Base-by-base conservation (phyloP, 768 basidiomycete species). In the Leccinum aurantiacum region DNA sequence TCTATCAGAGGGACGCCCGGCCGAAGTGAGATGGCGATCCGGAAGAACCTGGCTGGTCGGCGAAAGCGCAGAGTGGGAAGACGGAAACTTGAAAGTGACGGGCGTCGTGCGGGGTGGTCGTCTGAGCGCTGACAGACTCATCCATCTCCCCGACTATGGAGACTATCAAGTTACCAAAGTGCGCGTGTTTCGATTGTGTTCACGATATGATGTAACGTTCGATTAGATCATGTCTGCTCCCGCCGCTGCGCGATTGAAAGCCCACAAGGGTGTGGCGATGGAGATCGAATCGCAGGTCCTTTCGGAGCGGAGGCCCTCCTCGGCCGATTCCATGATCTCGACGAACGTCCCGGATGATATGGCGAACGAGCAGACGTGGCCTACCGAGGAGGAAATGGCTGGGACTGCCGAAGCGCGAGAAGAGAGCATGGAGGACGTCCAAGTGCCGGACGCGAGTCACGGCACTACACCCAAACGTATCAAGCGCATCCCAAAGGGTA, bases 281-380 rank as follows among this genome's bases (percentile, higher is more conserved):
- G 90, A 91, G 8, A 69, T 88, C 19, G 93, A 92, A 64, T 78
- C 88, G 1, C 71, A 75, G 25, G 44, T 73, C 3, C 72, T 96
- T 15, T 88, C 87, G 0, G 86, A 89, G 66, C 87, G 88, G 0
- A 77, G 83, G 54, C 68, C 79, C 1, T 80, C 84, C 0, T 79
- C 84, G 1, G 91, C 89, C 1, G 95, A 98, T 72, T 94, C 94
- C 6, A 76, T 98, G 53, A 83, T 91, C 13, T 94, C 93, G 1
- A 88, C 83, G 53, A 95, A 96, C 71, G 86, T 91, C 24, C 91
- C 90, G 4, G 95, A 98, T 67, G 88, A 92, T 58, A 82, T 97
- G 74, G 85, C 82, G 37, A 97, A 96, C 70, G 96, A 99, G 68
- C 96, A 99, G 73, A 99, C 96, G 0, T 98, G 96, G 95, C 96